Evolutionary conservation across 805 yeast species (phyloP), one percentile per base, ranked within the genome.

Genomic region (Sugiyamaella smithiae): DNA sequence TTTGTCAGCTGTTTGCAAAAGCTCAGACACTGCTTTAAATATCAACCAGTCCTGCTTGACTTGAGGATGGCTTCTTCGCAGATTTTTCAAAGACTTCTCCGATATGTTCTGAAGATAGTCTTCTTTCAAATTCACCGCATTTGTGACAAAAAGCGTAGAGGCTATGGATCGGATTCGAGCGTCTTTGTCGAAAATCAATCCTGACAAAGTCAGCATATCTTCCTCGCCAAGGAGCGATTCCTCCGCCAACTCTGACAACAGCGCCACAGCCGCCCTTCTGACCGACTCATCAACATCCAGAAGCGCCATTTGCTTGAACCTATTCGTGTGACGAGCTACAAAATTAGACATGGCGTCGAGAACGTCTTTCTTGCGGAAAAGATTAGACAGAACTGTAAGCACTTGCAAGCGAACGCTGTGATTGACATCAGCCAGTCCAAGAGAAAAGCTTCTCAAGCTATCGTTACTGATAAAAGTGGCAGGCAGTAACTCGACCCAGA

Each of bases 391-490:
- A 3, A 76, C 73, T 55, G 73, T 78, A 22, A 85, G 61, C 1
- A 81, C 89, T 56, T 85, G 88, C 6, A 72, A 62, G 56, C 95
- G 74, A 1, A 87, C 95, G 2, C 62, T 53, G 8, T 76, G 65
- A 12, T 77, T 74, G 1, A 79, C 70, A 60, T 89, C 97, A n/a
- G 90, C 81, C 36, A 90, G 68, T 28, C 87, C 70, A 95, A 95
- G 85, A 3, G 96, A 96, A 59, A 85, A 75, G 64, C 85, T 87
- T 53, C 89, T 76, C 54, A 88, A 71, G 59, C 81, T 87, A 1
- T 82, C 70, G 9, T 84, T 81, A 52, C 80, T 85, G 54, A 85
- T 76, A 58, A 85, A 88, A 46, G 73, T 68, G 49, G 84, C 89
- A 0, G 96, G 95, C 52, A 76, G 77, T 5, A 68, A 61, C n/a